Evolutionary conservation across 352 stramenopile species (phyloP).

Genomic region (Pythium sukuiense): DNA sequence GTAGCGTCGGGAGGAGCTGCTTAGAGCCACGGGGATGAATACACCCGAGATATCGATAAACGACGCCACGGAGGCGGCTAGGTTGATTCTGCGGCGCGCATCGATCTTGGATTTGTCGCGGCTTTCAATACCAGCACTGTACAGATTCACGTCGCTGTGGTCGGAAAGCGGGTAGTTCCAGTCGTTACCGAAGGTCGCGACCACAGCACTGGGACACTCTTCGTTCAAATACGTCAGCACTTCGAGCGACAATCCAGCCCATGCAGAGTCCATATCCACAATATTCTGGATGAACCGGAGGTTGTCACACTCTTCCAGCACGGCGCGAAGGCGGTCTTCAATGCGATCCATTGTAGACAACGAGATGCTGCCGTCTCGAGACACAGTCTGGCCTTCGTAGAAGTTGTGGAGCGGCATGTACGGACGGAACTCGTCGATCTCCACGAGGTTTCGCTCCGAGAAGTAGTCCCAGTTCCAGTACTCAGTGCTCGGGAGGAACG

Average conservation of each 20-base stretch:
- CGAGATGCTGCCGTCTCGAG: slow-evolving; percentile 54
- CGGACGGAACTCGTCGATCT: slow-evolving; percentile 73
- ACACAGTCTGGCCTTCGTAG: slow-evolving; percentile 55
- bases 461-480: slow-evolving; percentile 68
- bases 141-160: slow-evolving; percentile 44
- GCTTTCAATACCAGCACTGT: slow-evolving; percentile 32
- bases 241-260: slow-evolving; percentile 70
- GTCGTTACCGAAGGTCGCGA: slow-evolving; percentile 66
- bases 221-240: slow-evolving; percentile 71
- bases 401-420: slow-evolving; percentile 83
- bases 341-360: slow-evolving; percentile 54
- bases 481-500: slow-evolving; percentile 7
- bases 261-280: slow-evolving; percentile 83
- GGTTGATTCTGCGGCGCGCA: slow-evolving; percentile 57
- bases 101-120: slow-evolving; percentile 63
- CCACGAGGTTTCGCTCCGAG: slow-evolving; percentile 55
- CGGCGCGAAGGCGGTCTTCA: slow-evolving; percentile 57
- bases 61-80: slow-evolving; percentile 59
- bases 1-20: slow-evolving; percentile 6
- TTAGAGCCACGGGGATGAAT: slow-evolving; percentile 59
- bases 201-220: slow-evolving; percentile 61
- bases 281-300: slow-evolving; percentile 62
- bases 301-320: slow-evolving; percentile 71
- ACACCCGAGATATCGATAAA: slow-evolving; percentile 59
- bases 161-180: slow-evolving; percentile 65